A percentile compares a stretch with the other conserved stretches of the same genome.
Conservation (phyloP, 768 basidiomycete species). For the Boletales sp. region DNA sequence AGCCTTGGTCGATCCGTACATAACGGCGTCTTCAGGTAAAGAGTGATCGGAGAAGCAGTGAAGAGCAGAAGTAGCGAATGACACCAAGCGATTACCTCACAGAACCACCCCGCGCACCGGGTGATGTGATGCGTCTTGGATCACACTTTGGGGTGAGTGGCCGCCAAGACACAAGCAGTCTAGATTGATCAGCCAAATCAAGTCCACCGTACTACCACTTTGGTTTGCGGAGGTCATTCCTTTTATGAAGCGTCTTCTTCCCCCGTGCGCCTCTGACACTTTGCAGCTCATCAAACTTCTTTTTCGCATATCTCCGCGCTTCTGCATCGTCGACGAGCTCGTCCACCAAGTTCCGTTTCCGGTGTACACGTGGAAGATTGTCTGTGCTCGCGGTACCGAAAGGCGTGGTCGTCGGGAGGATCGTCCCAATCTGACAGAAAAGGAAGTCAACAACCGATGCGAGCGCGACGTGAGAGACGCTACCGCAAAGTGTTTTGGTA, state of each 20-base stretch:
- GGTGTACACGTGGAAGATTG: constrained; percentile 63
- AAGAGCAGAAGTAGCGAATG: constrained; percentile 4
- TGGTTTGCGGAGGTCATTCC: constrained; percentile 54
- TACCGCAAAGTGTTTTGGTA: constrained; percentile 91
- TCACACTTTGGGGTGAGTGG: neutral
- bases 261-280: constrained; percentile 63
- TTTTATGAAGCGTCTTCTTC: constrained; percentile 63
- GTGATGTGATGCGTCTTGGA: neutral
- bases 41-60: constrained; percentile 9
- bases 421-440: constrained; percentile 66
- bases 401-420: constrained; percentile 65
- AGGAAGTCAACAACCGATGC: constrained; percentile 1
- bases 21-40: constrained; percentile 6
- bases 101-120: constrained; percentile 4
- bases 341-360: constrained; percentile 84
- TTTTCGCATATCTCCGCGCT: constrained; percentile 84
- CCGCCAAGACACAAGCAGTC: neutral
- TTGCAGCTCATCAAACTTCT: constrained; percentile 82
- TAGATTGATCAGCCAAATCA: constrained; percentile 5
- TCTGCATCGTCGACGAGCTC: constrained; percentile 89
- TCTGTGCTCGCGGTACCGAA: constrained; percentile 68
- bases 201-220: constrained; percentile 56
- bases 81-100: constrained; percentile 7
- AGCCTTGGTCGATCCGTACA: neutral
- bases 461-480: constrained; percentile 1